Evolutionary conservation across 352 stramenopile species (phyloP), one percentile per base, ranked within the genome.

Genomic region (Globisporangium nodosum): DNA sequence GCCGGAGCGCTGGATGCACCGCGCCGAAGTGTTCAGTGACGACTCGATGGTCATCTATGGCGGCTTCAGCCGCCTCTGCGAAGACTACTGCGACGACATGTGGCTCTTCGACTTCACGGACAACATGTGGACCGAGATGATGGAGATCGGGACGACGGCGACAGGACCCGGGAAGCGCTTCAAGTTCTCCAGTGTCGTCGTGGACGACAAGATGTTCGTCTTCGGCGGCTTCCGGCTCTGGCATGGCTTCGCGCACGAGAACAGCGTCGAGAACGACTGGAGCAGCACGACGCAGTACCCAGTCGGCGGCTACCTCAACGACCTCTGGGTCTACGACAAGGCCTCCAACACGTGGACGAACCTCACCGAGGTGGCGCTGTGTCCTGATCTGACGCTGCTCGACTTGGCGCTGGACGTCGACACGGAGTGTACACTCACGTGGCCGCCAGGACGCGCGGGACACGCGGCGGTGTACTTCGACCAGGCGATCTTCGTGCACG

Each of bases 11-110:
- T 98, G 89, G 82, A 74, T 84, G 57, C 92, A 98, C 54, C 87
- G 79, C 46, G 86, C 92, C 6, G 73, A 92, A 24, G 81, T 97
- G 35, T 94, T 98, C 57, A 67, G 81, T 43, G 85, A 97, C 57
- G 73, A 76, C 18, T 92, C 84, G 3, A 97, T 99, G 90, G 62
- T 92, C 13, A 64, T 98, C 42, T 98, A 97, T 64, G 95, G 94
- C 30, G 96, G 96, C 9, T 98, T 98, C 59, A 87, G 79, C 0
- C 80, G 88, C 7, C 70, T 94, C 31, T 99, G 96, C 62, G 81
- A 88, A 42, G 96, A 99, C 66, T 99, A 98, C 61, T 99, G 96
- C 70, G 78, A 97, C 65, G 96, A 99, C 71, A 76, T 98, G 66
- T 99, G 96, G 95, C 64, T 95, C 13, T 98, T 97, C 53, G 88